phyloP scores from a whole-genome alignment of 768 basidiomycete genomes.

The Dictyophora rubrovolvata region DNA sequence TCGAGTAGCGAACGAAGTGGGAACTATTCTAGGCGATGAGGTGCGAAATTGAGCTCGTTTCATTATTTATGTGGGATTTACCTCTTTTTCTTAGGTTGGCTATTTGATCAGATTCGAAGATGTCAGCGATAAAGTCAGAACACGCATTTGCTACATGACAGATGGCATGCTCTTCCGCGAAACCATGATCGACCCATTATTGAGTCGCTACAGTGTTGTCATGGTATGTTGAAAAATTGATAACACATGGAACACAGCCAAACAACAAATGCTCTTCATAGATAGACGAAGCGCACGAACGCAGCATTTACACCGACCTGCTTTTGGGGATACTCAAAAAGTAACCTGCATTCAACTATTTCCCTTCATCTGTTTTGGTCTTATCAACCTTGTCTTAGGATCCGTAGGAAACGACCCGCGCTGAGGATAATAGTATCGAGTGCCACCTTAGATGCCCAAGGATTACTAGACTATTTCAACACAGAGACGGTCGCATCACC shows the following conservation, averaged over 20 bases:
- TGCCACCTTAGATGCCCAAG: slow-evolving; percentile 88
- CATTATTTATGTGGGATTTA: neutral
- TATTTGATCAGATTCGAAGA: slow-evolving; percentile 98
- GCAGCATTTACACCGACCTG: slow-evolving; percentile 92
- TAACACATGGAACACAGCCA: no score
- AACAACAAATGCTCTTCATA: slow-evolving; percentile 19
- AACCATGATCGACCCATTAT: slow-evolving; percentile 80
- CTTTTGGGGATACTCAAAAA: slow-evolving; percentile 89
- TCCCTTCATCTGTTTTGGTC: neutral
- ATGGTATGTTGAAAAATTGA: slow-evolving; percentile 46
- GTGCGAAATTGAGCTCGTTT: neutral
- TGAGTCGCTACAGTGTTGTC: slow-evolving; percentile 88
- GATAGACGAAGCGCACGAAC: slow-evolving; percentile 97
- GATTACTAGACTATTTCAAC: slow-evolving; percentile 85
- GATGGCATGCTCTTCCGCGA: slow-evolving; percentile 98
- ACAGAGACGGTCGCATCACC: slow-evolving; percentile 31
- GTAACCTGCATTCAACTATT: slow-evolving; percentile 41
- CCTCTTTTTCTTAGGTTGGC: slow-evolving; percentile 58
- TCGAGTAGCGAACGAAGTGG: slow-evolving; percentile 89
- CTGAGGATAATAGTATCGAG: slow-evolving; percentile 90
- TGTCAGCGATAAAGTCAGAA: slow-evolving; percentile 71
- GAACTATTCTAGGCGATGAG: slow-evolving; percentile 80
- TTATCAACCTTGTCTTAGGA: slow-evolving; percentile 37
- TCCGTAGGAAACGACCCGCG: slow-evolving; percentile 81
- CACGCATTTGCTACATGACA: slow-evolving; percentile 91